These are phyloP conservation scores for Mychonastes homosphaera DNA, from an alignment of 139 green algal genomes.

Conservation along the genomic window DNA sequence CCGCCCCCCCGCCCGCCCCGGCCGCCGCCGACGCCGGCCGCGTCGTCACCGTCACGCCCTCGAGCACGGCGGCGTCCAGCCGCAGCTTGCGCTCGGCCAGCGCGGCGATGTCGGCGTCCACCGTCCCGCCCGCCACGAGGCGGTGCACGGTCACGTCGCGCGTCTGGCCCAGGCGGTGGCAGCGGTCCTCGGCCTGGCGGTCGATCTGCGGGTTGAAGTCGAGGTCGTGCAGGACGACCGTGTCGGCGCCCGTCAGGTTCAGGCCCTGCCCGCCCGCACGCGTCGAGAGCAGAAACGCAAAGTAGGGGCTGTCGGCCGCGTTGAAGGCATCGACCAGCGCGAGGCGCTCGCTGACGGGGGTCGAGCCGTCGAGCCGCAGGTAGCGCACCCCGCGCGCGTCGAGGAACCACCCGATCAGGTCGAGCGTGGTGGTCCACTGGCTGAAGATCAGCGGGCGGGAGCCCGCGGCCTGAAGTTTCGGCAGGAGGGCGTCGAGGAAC, in stretches of 20 bases:
- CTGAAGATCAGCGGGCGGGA: slow-evolving; percentile 50
- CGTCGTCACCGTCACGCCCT: neutral
- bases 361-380: slow-evolving; percentile 77
- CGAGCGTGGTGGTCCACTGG: slow-evolving; percentile 83
- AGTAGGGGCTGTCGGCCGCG: slow-evolving; percentile 46
- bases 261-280: slow-evolving; percentile 85
- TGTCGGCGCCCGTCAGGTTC: slow-evolving; percentile 92
- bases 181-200: slow-evolving; percentile 65
- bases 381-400: slow-evolving; percentile 37
- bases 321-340: slow-evolving; percentile 74
- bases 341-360: slow-evolving; percentile 63
- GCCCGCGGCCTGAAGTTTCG: slow-evolving; percentile 41
- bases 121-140: slow-evolving; percentile 64
- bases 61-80: slow-evolving; percentile 46
- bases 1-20: slow-evolving; percentile 11
- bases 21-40: slow-evolving; percentile 12
- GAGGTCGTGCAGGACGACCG: slow-evolving; percentile 87
- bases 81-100: slow-evolving; percentile 80
- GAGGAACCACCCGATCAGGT: slow-evolving; percentile 83
- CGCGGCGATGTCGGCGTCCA: slow-evolving; percentile 71
- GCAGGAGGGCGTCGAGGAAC: slow-evolving; percentile 47
- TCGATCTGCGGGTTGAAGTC: slow-evolving; percentile 91
- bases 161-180: slow-evolving; percentile 75
- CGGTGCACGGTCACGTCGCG: slow-evolving; percentile 79
- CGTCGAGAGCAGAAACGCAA: slow-evolving; percentile 88